Percentiles rank a stretch among this genome's conserved stretches.
These are phyloP conservation scores for Citrus medica DNA, from an alignment of 345 rosid genomes.

Conservation along the genomic window DNA sequence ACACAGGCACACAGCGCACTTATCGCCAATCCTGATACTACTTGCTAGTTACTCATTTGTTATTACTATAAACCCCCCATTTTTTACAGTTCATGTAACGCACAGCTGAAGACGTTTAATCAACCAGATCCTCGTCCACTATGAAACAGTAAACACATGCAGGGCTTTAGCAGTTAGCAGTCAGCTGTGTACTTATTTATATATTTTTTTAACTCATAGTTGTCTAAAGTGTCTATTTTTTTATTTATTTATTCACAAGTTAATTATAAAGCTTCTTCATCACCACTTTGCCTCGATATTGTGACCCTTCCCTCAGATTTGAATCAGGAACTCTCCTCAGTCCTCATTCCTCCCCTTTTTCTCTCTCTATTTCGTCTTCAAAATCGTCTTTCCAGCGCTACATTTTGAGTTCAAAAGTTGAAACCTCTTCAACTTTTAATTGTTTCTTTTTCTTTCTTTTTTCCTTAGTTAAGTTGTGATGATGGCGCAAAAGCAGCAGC, in stretches of 20 bases:
- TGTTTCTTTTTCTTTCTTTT: no score
- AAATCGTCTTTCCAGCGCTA: conserved; percentile 8
- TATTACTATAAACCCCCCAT: no score
- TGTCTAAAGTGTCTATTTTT: neutral
- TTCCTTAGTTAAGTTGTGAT: neutral
- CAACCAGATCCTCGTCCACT: neutral
- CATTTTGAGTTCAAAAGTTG: conserved; percentile 33
- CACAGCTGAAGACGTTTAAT: neutral
- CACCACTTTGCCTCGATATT: conserved; percentile 34
- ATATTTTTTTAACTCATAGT: neutral
- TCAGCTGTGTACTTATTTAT: no score
- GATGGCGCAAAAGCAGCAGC: conserved; percentile 47
- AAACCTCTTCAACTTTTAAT: conserved; percentile 43
- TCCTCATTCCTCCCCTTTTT: conserved; percentile 23
- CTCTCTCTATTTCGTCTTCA: conserved; percentile 20
- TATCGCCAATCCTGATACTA: conserved; percentile 1
- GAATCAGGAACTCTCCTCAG: conserved; percentile 56
- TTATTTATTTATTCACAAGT: neutral
- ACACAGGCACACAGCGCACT: conserved; percentile 9
- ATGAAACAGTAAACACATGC: neutral
- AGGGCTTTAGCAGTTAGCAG: neutral
- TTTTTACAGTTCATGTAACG: neutral
- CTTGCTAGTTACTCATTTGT: no score
- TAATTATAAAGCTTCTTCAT: neutral
- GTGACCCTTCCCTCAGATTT: conserved; percentile 43